These are phyloP conservation scores for Euphorbia pulcherrima DNA, from an alignment of 345 rosid species.

Conservation along the genomic window DNA sequence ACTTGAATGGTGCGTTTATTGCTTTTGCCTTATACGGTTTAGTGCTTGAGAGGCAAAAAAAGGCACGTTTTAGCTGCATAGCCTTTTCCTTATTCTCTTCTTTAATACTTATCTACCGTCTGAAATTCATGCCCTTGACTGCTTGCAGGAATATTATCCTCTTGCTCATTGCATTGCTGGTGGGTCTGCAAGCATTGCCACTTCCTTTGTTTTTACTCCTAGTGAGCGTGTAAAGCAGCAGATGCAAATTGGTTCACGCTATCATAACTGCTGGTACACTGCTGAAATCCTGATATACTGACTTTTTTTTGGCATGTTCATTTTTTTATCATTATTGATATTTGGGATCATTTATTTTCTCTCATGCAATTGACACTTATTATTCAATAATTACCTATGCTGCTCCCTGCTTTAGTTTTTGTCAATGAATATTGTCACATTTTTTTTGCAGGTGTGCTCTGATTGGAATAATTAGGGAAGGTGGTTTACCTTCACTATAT, in stretches of 20 bases:
- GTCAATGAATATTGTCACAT: background rate
- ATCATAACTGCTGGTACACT: conserved; percentile 74
- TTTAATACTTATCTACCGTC: background rate
- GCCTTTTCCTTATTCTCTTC: background rate
- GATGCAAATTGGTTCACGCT: conserved; percentile 89
- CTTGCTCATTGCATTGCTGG: conserved; percentile 83
- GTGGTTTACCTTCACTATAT: conserved; percentile 81
- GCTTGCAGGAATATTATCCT: conserved; percentile 65
- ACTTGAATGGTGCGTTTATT: conserved; percentile 9
- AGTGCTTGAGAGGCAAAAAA: background rate
- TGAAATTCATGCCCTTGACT: conserved; percentile 1
- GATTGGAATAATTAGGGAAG: conserved; percentile 60
- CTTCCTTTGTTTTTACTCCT: conserved; percentile 86
- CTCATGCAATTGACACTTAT: conserved; percentile 7
- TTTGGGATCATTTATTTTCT: background rate
- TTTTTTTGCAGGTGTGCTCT: conserved; percentile 62
- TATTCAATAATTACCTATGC: background rate
- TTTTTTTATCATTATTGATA: background rate
- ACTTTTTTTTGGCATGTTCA: background rate
- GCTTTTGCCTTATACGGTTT: background rate
- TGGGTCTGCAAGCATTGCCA: conserved; percentile 85
- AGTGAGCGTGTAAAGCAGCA: conserved; percentile 92
- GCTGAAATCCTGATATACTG: conserved; percentile 8
- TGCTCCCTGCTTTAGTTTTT: background rate
- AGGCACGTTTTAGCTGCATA: background rate